Conservation (phyloP, 805 yeast species). For the Saturnispora silvae region DNA sequence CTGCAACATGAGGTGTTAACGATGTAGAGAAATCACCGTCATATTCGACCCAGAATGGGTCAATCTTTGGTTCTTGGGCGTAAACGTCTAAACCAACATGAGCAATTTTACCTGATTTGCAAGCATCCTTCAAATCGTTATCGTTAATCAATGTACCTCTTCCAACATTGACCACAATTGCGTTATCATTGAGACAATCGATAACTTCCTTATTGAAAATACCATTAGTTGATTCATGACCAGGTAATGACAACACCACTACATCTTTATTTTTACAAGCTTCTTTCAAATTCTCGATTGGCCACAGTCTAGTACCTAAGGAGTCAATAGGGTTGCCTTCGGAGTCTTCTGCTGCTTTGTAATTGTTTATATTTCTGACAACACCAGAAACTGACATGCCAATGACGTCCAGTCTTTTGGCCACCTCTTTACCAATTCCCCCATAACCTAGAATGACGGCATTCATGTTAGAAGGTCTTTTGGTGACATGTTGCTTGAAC, state of each 20-base stretch:
- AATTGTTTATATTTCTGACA: slow-evolving; percentile 31
- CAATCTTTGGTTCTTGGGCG: slow-evolving; percentile 48
- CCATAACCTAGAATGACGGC: slow-evolving; percentile 70
- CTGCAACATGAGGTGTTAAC: slow-evolving; percentile 63
- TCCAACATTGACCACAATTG: slow-evolving; percentile 64
- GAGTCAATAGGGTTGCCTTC: slow-evolving; percentile 22
- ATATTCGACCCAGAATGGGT: slow-evolving; percentile 10
- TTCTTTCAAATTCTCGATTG: slow-evolving; percentile 34
- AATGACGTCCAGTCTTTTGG: slow-evolving; percentile 40
- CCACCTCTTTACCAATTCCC: slow-evolving; percentile 58
- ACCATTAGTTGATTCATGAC: slow-evolving; percentile 45
- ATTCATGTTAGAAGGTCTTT: slow-evolving; percentile 30
- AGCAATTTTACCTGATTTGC: slow-evolving; percentile 47
- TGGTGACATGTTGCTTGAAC: slow-evolving; percentile 8
- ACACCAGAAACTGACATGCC: slow-evolving; percentile 59
- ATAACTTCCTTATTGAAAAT: slow-evolving; percentile 42
- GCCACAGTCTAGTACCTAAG: slow-evolving; percentile 37
- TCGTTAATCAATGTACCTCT: slow-evolving; percentile 64
- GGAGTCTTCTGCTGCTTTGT: slow-evolving; percentile 25
- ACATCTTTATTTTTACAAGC: slow-evolving; percentile 34
- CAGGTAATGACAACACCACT: slow-evolving; percentile 59
- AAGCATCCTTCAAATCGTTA: slow-evolving; percentile 49
- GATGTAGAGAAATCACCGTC: slow-evolving; percentile 28
- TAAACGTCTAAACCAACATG: slow-evolving; percentile 70
- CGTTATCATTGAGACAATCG: slow-evolving; percentile 37